These are phyloP conservation scores for Fusarium sp. DNA, from an alignment of 2,329 filamentous ascomycete genomes.

Conservation along the genomic window DNA sequence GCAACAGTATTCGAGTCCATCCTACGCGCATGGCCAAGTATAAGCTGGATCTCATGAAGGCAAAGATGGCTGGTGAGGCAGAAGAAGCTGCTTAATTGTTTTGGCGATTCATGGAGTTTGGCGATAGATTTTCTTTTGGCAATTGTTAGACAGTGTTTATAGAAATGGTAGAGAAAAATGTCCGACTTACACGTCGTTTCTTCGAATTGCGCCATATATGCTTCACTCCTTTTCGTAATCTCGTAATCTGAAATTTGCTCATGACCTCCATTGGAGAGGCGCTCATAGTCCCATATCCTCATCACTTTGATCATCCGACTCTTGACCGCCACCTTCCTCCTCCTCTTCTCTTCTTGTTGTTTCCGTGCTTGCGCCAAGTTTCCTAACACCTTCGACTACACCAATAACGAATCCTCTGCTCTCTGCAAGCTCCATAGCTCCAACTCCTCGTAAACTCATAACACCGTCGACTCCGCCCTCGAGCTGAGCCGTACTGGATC, in stretches of 20 bases:
- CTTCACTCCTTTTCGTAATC: constrained; percentile 1
- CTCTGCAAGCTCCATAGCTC: constrained; percentile 93
- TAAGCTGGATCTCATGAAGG: constrained; percentile 11
- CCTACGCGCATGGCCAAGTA: constrained; percentile 32
- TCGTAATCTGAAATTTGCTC: background rate
- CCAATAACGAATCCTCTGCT: constrained; percentile 84
- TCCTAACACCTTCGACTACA: constrained; percentile 88
- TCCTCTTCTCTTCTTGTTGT: constrained; percentile 80
- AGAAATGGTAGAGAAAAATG: background rate
- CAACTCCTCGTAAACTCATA: constrained; percentile 77
- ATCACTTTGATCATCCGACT: constrained; percentile 69
- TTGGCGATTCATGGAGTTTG: background rate
- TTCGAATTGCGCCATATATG: constrained; percentile 4
- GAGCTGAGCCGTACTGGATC: constrained; percentile 76
- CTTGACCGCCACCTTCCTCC: constrained; percentile 70
- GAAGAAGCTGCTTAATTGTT: background rate
- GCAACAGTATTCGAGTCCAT: constrained; percentile 32
- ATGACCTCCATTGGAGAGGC: background rate
- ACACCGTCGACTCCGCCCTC: constrained; percentile 79
- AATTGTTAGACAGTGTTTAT: constrained; percentile 13
- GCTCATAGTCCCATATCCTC: constrained; percentile 63
- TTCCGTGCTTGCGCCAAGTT: constrained; percentile 84
- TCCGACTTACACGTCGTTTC: constrained; percentile 30
- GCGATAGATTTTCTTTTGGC: constrained; percentile 6
- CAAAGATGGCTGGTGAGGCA: background rate